Conservation (phyloP, 2,329 filamentous ascomycete species). For the Fonsecaea multimorphosa region DNA sequence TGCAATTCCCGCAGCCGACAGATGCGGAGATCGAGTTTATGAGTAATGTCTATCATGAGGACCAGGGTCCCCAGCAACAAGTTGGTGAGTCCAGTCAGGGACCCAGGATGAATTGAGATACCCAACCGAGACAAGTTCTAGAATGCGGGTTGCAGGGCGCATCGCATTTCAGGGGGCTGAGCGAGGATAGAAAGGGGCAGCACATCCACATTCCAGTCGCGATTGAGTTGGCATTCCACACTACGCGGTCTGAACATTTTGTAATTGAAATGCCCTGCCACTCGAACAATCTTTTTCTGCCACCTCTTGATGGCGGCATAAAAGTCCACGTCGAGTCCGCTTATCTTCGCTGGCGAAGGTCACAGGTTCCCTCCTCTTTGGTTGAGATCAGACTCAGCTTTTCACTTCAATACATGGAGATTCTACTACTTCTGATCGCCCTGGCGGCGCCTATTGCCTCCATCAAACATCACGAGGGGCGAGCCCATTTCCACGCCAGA, state of each 20-base stretch:
- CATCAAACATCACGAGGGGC: slow-evolving; percentile 22
- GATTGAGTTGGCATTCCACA: slow-evolving; percentile 23
- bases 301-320: slow-evolving; percentile 1
- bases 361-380: background rate
- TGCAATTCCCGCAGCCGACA: slow-evolving; percentile 28
- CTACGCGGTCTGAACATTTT: slow-evolving; percentile 4
- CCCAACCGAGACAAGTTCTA: slow-evolving; percentile 15
- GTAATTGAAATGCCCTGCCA: slow-evolving; percentile 20
- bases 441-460: slow-evolving; percentile 15
- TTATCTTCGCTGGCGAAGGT: slow-evolving; percentile 15
- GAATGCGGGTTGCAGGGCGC: background rate
- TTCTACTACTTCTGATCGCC: slow-evolving; percentile 15
- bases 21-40: slow-evolving; percentile 40
- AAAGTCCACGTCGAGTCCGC: background rate
- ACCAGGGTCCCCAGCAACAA: slow-evolving; percentile 22
- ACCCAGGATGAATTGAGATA: slow-evolving; percentile 18
- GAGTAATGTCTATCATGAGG: slow-evolving; percentile 35
- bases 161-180: background rate
- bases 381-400: background rate
- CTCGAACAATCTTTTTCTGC: slow-evolving; percentile 2
- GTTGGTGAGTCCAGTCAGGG: slow-evolving; percentile 11
- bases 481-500: slow-evolving; percentile 25
- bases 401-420: slow-evolving; percentile 16
- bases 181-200: background rate
- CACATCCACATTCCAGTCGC: slow-evolving; percentile 25